A percentile compares a stretch with the other conserved stretches of the same genome.
These are phyloP conservation scores for Eimeria acervulina DNA, from an alignment of 169 alveolate genomes.

Conservation along the genomic window DNA sequence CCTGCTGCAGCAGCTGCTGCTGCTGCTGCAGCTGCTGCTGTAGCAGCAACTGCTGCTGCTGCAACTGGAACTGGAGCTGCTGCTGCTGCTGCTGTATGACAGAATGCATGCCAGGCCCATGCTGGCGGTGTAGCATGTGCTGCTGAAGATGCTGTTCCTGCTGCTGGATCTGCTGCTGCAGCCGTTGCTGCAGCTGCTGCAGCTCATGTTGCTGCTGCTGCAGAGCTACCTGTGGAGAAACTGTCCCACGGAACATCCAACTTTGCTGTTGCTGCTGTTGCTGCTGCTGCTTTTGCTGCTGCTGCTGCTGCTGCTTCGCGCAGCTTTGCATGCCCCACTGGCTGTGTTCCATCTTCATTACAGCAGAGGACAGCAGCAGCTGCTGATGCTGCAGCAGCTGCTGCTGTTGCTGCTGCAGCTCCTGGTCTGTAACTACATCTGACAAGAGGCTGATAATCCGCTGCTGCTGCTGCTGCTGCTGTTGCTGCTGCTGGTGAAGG, in stretches of 20 bases:
- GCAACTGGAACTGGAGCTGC: too few relatives aligned
- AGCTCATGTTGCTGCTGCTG: conserved; percentile 45
- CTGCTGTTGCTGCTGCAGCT: conserved; percentile 14
- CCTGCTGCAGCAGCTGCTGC: neutral
- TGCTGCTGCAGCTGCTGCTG: neutral
- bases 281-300: conserved; percentile 8
- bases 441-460: neutral
- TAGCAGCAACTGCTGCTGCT: neutral
- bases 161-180: neutral
- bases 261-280: conserved; percentile 6
- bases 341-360: neutral
- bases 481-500: too few relatives aligned
- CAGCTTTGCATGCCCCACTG: neutral
- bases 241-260: neutral
- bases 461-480: neutral
- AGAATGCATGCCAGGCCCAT: neutral
- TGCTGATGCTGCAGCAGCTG: conserved; percentile 40
- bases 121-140: neutral
- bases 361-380: neutral
- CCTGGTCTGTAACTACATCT: neutral
- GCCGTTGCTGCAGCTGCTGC: conserved; percentile 61
- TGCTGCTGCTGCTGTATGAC: neutral
- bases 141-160: too few relatives aligned
- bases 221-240: too few relatives aligned
- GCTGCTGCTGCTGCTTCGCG: conserved; percentile 24